Evolutionary conservation across 108 stramenopile genomes (phyloP).

Genomic region (Epithemia pelagica): DNA sequence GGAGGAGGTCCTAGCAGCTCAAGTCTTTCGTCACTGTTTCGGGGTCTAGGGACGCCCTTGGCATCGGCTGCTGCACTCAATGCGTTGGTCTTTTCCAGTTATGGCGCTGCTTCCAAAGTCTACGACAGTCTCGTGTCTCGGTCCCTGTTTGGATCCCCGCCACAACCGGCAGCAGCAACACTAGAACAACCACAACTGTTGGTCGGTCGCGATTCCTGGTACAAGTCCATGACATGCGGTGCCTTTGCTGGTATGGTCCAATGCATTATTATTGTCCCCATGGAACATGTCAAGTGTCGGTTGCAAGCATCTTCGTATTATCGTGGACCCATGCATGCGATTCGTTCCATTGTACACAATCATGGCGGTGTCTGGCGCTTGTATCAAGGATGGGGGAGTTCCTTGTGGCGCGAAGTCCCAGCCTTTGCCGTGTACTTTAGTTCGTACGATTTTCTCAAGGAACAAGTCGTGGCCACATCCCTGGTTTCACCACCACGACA

Average conservation of each 20-base stretch:
- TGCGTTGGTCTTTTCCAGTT: constrained; percentile 83
- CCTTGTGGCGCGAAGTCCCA: constrained; percentile 79
- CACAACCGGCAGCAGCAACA: neutral
- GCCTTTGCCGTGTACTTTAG: constrained; percentile 90
- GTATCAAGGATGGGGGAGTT: constrained; percentile 66
- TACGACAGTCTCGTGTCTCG: constrained; percentile 67
- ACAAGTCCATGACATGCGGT: constrained; percentile 74
- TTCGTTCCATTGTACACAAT: constrained; percentile 31
- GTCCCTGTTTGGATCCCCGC: neutral
- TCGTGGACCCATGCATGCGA: constrained; percentile 48
- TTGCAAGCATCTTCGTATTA: constrained; percentile 82
- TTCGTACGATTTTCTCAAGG: constrained; percentile 73
- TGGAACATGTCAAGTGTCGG: constrained; percentile 91
- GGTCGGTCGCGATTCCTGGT: constrained; percentile 16
- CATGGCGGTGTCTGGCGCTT: constrained; percentile 55
- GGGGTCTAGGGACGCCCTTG: constrained; percentile 80
- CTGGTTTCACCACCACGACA: constrained; percentile 3
- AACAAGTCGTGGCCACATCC: constrained; percentile 27
- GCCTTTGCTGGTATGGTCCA: constrained; percentile 83
- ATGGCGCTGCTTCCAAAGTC: constrained; percentile 60
- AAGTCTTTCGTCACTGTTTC: constrained; percentile 70
- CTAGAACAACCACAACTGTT: neutral
- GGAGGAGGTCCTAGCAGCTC: neutral
- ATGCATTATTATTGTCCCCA: constrained; percentile 68
- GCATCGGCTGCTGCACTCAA: constrained; percentile 77